Evolutionary conservation across 345 rosid species (phyloP).

Genomic region (Camelina hispida): DNA sequence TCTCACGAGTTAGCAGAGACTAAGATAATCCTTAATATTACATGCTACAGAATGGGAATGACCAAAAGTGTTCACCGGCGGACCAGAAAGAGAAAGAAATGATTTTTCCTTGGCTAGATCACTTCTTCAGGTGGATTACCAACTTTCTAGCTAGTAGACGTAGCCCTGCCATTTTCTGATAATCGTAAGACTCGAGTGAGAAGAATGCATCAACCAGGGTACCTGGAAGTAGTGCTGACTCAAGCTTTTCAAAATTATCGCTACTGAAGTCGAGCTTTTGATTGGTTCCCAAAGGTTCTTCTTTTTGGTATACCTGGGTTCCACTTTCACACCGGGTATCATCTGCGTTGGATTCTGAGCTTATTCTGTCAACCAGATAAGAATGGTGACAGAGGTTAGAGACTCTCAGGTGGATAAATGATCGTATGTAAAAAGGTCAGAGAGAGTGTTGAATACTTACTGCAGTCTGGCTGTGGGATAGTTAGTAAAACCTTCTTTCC

Average conservation of each 20-base stretch:
- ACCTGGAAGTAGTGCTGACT: slow-evolving; percentile 52
- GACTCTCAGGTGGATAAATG: not conserved
- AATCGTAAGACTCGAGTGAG: slow-evolving; percentile 70
- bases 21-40: not conserved
- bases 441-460: slow-evolving; percentile 57
- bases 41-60: slow-evolving; percentile 7
- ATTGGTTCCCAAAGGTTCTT: slow-evolving; percentile 49
- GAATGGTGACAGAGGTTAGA: slow-evolving; percentile 7
- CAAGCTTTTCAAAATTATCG: slow-evolving; percentile 52
- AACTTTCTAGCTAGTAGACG: slow-evolving; percentile 64
- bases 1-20: not conserved
- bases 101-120: slow-evolving; percentile 16
- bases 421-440: not conserved
- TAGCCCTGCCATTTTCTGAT: slow-evolving; percentile 69
- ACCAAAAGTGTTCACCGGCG: slow-evolving; percentile 14
- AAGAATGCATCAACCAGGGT: slow-evolving; percentile 67
- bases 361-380: slow-evolving; percentile 59
- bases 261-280: slow-evolving; percentile 61
- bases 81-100: slow-evolving; percentile 16
- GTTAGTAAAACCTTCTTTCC: slow-evolving; percentile 48
- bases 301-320: slow-evolving; percentile 61
- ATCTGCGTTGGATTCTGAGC: slow-evolving; percentile 49
- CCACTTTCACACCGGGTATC: slow-evolving; percentile 39
- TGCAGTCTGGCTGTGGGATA: slow-evolving; percentile 66
- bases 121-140: slow-evolving; percentile 47